Percentiles rank a stretch among this genome's conserved stretches.
phyloP scores from a whole-genome alignment of 148 eudicot species.

The Amaranthus hypochondriacus region DNA sequence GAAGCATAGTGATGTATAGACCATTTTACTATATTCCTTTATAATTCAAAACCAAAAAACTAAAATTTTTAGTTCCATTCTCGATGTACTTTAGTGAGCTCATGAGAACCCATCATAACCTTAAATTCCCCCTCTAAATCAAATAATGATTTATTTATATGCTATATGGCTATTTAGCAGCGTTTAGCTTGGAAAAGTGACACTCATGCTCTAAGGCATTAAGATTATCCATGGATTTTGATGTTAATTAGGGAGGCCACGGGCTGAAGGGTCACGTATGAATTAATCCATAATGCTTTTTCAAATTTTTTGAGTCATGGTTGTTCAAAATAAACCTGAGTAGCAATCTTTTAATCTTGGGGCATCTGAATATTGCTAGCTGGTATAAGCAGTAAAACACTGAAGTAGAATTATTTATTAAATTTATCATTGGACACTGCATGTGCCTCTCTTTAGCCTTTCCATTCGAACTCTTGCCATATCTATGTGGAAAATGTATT shows the following conservation, averaged over 20 bases:
- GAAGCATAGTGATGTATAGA: no score
- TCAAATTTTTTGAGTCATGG: not conserved
- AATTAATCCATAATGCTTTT: no score
- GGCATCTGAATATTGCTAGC: not conserved
- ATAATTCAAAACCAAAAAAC: no score
- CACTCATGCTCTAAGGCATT: not conserved
- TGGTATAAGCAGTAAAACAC: not conserved
- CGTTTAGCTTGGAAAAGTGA: not conserved
- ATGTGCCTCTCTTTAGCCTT: no score
- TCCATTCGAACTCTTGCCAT: no score
- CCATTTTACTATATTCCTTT: no score
- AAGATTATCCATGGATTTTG: not conserved
- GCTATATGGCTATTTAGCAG: not conserved
- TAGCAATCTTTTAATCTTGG: not conserved
- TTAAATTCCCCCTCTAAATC: not conserved
- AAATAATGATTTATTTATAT: not conserved
- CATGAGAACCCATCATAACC: not conserved
- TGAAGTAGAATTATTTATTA: not conserved
- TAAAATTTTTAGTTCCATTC: no score
- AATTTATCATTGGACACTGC: no score
- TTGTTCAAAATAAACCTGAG: not conserved
- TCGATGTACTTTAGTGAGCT: not conserved
- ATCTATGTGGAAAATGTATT: no score
- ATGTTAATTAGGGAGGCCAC: not conserved
- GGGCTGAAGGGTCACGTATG: not conserved